These are phyloP conservation scores for Hibiscus mutabilis DNA, from an alignment of 345 rosid genomes.

Conservation along the genomic window DNA sequence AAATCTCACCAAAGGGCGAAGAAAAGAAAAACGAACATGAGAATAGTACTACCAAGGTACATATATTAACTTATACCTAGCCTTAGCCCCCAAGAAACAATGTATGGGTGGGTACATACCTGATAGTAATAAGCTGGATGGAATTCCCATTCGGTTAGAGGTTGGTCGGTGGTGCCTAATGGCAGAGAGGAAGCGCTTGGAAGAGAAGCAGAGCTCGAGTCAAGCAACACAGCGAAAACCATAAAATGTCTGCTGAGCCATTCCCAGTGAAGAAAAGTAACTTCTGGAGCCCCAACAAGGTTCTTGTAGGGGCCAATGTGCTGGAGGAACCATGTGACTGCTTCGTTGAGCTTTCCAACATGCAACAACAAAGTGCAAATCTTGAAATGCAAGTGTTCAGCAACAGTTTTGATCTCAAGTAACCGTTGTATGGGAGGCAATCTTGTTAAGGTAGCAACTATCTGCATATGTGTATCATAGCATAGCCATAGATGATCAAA, in stretches of 20 bases:
- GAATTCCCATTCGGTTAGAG: slow-evolving; percentile 81
- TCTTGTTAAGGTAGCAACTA: slow-evolving; percentile 63
- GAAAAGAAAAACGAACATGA: neutral
- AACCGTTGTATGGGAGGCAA: slow-evolving; percentile 77
- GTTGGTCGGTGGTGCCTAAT: slow-evolving; percentile 37
- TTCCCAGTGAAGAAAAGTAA: slow-evolving; percentile 80
- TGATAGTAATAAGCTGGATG: slow-evolving; percentile 83
- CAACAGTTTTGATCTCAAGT: slow-evolving; percentile 74
- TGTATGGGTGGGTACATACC: slow-evolving; percentile 30
- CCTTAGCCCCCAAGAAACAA: neutral
- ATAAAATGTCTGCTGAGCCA: slow-evolving; percentile 94
- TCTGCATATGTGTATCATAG: slow-evolving; percentile 22
- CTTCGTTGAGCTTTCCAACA: slow-evolving; percentile 71
- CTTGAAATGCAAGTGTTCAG: slow-evolving; percentile 88
- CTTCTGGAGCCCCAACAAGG: slow-evolving; percentile 63
- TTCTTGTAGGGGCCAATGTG: slow-evolving; percentile 56
- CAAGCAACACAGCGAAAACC: slow-evolving; percentile 86
- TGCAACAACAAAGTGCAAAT: slow-evolving; percentile 82
- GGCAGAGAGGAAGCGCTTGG: slow-evolving; percentile 40
- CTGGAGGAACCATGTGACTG: slow-evolving; percentile 73
- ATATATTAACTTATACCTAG: neutral
- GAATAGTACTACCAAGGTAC: neutral
- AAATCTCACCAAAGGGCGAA: neutral
- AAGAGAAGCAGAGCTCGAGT: slow-evolving; percentile 58
- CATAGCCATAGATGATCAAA: too few species aligned